These are phyloP conservation scores for Termitomyces sp. DNA, from an alignment of 768 basidiomycete genomes.

Conservation along the genomic window DNA sequence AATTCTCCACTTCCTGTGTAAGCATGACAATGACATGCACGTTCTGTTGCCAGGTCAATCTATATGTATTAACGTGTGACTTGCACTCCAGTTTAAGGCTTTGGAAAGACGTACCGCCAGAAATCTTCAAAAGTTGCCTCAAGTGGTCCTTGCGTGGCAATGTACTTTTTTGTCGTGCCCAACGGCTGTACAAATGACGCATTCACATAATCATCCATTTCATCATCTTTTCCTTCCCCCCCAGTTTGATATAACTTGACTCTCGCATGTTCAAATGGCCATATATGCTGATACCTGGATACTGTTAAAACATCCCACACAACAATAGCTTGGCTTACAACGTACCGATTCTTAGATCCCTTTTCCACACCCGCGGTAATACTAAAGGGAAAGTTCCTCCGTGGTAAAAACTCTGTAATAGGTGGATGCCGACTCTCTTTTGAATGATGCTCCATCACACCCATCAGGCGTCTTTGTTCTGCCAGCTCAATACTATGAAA, in stretches of 20 bases:
- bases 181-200: conserved; percentile 91
- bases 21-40: conserved; percentile 97
- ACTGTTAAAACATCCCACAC: neutral
- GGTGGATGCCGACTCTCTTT: conserved; percentile 42
- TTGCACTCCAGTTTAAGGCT: too few relatives aligned
- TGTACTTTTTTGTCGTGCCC: conserved; percentile 78
- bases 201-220: conserved; percentile 80
- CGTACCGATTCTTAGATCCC: conserved; percentile 86
- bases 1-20: conserved; percentile 86
- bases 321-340: neutral
- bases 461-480: conserved; percentile 85
- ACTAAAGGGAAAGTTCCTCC: conserved; percentile 67
- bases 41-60: conserved; percentile 91
- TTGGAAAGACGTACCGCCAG: conserved; percentile 69
- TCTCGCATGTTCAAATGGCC: conserved; percentile 95
- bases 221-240: conserved; percentile 21
- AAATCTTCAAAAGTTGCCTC: conserved; percentile 89
- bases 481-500: conserved; percentile 91
- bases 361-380: conserved; percentile 97
- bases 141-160: conserved; percentile 94
- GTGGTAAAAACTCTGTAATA: conserved; percentile 2
- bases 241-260: conserved; percentile 56
- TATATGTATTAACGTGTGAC: conserved; percentile 19
- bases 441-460: conserved; percentile 89
- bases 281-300: conserved; percentile 87